Conservation (phyloP, 495 filamentous ascomycete genomes). For the Aspergillus ellipticus region DNA sequence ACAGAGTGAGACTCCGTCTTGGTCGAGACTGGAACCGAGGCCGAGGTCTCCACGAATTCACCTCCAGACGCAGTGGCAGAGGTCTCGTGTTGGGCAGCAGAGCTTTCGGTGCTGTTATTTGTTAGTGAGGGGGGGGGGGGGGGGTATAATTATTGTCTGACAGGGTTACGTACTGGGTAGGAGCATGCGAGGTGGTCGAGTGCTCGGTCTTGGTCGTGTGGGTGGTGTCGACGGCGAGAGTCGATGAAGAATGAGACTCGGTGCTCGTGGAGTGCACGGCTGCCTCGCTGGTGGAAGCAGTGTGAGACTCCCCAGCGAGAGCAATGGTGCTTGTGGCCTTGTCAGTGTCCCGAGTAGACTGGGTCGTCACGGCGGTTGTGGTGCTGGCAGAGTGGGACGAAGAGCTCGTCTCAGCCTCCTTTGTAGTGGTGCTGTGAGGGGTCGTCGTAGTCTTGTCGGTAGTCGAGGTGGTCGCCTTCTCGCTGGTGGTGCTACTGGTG, state of each 20-base stretch:
- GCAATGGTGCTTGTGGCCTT: background rate
- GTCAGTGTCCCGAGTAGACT: no score
- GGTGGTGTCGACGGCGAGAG: no score
- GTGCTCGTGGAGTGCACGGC: background rate
- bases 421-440: background rate
- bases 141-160: no score
- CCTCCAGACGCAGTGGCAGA: background rate
- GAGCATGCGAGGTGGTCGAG: background rate
- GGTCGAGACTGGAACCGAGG: background rate
- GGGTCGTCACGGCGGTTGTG: background rate
- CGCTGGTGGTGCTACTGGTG: background rate
- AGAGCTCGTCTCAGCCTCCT: no score
- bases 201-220: background rate
- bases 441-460: background rate
- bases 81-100: background rate
- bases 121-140: no score
- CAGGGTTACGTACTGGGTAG: no score
- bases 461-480: background rate
- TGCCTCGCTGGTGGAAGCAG: background rate
- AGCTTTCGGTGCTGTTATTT: background rate
- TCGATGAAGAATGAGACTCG: no score
- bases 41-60: background rate
- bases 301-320: background rate
- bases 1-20: background rate
- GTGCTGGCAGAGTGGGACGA: background rate